Percentiles rank a stretch among this genome's conserved stretches.
Conservation (phyloP, 139 green algal genomes). For the Volvox reticuliferus region DNA sequence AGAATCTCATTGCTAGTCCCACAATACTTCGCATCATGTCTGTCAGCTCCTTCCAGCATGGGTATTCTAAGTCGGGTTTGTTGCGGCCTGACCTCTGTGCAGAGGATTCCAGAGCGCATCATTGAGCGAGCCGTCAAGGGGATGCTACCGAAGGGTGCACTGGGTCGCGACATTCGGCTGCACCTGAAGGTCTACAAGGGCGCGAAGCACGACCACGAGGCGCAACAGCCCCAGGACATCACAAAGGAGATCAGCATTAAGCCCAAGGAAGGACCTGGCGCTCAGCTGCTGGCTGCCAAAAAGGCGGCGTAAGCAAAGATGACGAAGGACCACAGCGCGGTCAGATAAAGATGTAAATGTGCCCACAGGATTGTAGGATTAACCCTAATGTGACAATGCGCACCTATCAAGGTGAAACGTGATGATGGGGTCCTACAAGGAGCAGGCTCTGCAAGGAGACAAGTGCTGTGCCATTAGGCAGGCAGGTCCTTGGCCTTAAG, state of each 20-base stretch:
- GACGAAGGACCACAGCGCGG: not conserved
- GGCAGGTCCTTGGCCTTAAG: too few species aligned
- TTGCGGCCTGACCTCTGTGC: slow-evolving; percentile 1
- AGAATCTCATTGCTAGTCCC: too few species aligned
- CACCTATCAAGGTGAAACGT: too few species aligned
- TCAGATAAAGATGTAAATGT: too few species aligned
- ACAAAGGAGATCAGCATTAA: slow-evolving; percentile 83
- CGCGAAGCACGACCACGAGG: slow-evolving; percentile 90
- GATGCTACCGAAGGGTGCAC: slow-evolving; percentile 96
- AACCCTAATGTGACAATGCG: too few species aligned
- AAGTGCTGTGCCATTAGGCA: too few species aligned
- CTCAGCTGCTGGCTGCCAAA: slow-evolving; percentile 40
- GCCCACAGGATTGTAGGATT: too few species aligned
- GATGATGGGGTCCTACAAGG: too few species aligned
- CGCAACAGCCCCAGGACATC: slow-evolving; percentile 94
- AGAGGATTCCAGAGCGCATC: slow-evolving; percentile 97
- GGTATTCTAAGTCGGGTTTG: too few species aligned
- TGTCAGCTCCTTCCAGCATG: too few species aligned
- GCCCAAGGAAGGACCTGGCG: slow-evolving; percentile 51
- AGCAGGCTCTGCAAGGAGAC: too few species aligned
- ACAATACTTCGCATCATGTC: too few species aligned
- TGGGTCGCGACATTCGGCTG: slow-evolving; percentile 88
- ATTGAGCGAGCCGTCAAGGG: slow-evolving; percentile 97
- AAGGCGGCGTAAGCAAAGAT: slow-evolving; percentile 20
- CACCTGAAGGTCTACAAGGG: slow-evolving; percentile 98